Conservation (phyloP, 805 yeast species). For the Schizosaccharomyces octosporus region DNA sequence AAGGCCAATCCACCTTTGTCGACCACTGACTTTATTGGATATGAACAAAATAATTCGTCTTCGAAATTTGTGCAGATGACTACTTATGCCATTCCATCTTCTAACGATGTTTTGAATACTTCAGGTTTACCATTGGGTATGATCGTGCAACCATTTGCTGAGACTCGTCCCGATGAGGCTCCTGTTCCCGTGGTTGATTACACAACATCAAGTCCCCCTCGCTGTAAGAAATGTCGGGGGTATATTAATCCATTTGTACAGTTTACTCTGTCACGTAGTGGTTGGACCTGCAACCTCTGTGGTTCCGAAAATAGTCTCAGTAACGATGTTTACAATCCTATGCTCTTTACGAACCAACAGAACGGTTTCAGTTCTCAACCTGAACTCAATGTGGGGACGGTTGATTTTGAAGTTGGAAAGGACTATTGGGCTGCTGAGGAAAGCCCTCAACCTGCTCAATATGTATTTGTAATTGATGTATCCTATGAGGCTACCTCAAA, state of each 20-base stretch:
- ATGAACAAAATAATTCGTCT: slow-evolving; percentile 67
- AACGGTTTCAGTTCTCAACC: slow-evolving; percentile 24
- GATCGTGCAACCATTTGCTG: slow-evolving; percentile 66
- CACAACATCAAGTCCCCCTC: slow-evolving; percentile 34
- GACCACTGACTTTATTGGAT: slow-evolving; percentile 38
- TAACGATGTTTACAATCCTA: slow-evolving; percentile 32
- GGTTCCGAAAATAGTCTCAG: slow-evolving; percentile 49
- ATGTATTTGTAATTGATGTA: slow-evolving; percentile 52
- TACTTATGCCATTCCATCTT: slow-evolving; percentile 59
- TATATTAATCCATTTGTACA: slow-evolving; percentile 70
- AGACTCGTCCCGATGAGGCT: slow-evolving; percentile 21
- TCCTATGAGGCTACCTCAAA: slow-evolving; percentile 31
- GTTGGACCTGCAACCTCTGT: slow-evolving; percentile 69
- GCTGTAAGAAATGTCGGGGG: slow-evolving; percentile 81
- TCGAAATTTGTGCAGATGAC: slow-evolving; percentile 59
- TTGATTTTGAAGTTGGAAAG: slow-evolving; percentile 58
- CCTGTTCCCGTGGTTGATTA: slow-evolving; percentile 46
- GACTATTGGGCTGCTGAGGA: slow-evolving; percentile 29
- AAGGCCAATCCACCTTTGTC: slow-evolving; percentile 42
- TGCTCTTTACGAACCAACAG: slow-evolving; percentile 40
- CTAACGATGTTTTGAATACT: slow-evolving; percentile 40
- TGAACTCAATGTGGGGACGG: slow-evolving; percentile 60
- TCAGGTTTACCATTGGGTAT: slow-evolving; percentile 65
- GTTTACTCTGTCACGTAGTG: slow-evolving; percentile 31
- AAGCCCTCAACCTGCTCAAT: slow-evolving; percentile 28